Percentiles rank a stretch among this genome's conserved stretches.
Evolutionary conservation across 2,329 filamentous ascomycete genomes (phyloP).

Genomic region (Sporothrix variecibatus): DNA sequence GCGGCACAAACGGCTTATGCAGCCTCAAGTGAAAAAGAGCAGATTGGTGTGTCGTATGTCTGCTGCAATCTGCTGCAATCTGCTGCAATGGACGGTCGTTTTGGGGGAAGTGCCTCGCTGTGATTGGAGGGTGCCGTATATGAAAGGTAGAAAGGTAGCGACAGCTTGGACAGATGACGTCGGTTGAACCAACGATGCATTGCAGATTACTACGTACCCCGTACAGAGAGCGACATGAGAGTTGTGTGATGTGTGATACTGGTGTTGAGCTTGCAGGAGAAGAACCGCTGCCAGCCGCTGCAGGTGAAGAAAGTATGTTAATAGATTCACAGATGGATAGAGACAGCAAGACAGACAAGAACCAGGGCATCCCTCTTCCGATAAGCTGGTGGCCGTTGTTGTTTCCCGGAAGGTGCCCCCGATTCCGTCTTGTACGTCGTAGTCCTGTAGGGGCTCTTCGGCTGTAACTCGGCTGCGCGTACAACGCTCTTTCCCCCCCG

Average conservation of each 20-base stretch:
- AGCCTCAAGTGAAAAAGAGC: constrained; percentile 10
- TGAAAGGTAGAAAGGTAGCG: background rate
- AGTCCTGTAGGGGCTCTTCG: background rate
- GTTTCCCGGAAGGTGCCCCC: background rate
- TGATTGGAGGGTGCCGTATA: constrained; percentile 12
- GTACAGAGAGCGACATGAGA: background rate
- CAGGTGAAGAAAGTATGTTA: background rate
- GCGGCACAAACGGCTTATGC: background rate
- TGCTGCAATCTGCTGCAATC: background rate
- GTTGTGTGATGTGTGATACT: background rate
- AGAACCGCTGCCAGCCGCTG: constrained; percentile 9
- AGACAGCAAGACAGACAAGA: background rate
- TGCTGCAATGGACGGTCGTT: background rate
- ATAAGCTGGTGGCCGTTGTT: background rate
- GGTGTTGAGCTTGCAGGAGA: background rate
- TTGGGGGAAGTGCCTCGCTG: background rate
- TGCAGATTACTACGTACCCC: background rate
- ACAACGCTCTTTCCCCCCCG: background rate
- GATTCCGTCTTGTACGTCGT: constrained; percentile 9
- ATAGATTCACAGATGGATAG: too few species aligned
- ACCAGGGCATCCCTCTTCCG: background rate
- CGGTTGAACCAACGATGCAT: constrained; percentile 8
- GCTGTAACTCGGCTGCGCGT: constrained; percentile 20
- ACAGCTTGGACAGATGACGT: constrained; percentile 17
- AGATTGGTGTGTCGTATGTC: background rate